Conservation (phyloP, 2,329 filamentous ascomycete species). For the Daldinia sp. region DNA sequence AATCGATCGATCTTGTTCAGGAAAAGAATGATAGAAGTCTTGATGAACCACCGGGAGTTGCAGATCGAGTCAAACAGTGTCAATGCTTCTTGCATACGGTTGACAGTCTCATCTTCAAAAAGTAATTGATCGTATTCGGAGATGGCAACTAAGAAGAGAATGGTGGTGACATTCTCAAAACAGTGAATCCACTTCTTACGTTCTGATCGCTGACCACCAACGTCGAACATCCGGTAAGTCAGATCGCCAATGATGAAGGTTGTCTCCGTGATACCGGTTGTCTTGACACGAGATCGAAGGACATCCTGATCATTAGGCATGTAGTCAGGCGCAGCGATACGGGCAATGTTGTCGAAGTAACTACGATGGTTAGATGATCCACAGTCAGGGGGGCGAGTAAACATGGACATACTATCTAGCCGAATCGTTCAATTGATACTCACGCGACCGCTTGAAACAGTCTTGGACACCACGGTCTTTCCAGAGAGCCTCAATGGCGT, state of each 20-base stretch:
- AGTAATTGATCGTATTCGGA: slow-evolving; percentile 97
- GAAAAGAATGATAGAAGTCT: slow-evolving; percentile 89
- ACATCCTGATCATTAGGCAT: slow-evolving; percentile 96
- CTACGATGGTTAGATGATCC: slow-evolving; percentile 57
- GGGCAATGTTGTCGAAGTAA: slow-evolving; percentile 95
- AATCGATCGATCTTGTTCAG: slow-evolving; percentile 91
- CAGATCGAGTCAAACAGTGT: slow-evolving; percentile 90
- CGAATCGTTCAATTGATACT: slow-evolving; percentile 97
- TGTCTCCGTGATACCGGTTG: slow-evolving; percentile 96
- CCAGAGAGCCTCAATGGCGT: slow-evolving; percentile 92
- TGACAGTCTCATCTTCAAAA: slow-evolving; percentile 96
- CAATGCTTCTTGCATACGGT: slow-evolving; percentile 91
- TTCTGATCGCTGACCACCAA: slow-evolving; percentile 94
- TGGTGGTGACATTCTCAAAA: slow-evolving; percentile 97
- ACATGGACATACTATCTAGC: slow-evolving; percentile 83
- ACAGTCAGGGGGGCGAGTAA: slow-evolving; percentile 7
- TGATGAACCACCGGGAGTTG: slow-evolving; percentile 91
- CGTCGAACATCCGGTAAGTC: slow-evolving; percentile 97
- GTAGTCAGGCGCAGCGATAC: slow-evolving; percentile 91
- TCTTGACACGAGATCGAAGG: slow-evolving; percentile 95
- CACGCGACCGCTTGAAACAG: slow-evolving; percentile 94
- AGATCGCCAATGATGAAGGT: slow-evolving; percentile 95
- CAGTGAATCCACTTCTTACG: slow-evolving; percentile 99
- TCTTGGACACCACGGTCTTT: slow-evolving; percentile 92
- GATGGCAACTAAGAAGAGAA: slow-evolving; percentile 95